These are phyloP conservation scores for Globisporangium iwayamae DNA, from an alignment of 352 stramenopile genomes.

Conservation along the genomic window DNA sequence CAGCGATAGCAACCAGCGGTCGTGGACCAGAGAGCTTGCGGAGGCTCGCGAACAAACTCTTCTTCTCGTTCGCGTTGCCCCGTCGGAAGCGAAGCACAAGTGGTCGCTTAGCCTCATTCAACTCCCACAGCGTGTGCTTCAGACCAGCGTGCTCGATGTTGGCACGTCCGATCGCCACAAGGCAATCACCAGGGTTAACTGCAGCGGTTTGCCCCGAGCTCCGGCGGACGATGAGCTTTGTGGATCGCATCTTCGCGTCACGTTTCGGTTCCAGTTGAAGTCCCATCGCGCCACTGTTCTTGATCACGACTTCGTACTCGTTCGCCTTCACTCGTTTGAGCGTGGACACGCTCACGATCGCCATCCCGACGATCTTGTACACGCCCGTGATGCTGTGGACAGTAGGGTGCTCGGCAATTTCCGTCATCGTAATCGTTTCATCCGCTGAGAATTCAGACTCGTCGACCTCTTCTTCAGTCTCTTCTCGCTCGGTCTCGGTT, in stretches of 20 bases:
- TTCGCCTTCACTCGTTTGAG: constrained; percentile 71
- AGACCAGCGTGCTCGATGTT: constrained; percentile 84
- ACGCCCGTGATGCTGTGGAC: constrained; percentile 80
- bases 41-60: constrained; percentile 62
- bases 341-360: constrained; percentile 75
- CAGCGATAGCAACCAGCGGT: constrained; percentile 34
- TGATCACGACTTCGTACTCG: constrained; percentile 79
- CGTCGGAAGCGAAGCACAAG: constrained; percentile 79
- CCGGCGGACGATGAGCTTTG: constrained; percentile 70
- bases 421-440: constrained; percentile 64
- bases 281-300: constrained; percentile 50
- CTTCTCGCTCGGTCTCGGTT: constrained; percentile 32
- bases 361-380: constrained; percentile 78
- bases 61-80: constrained; percentile 72
- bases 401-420: constrained; percentile 64
- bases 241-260: constrained; percentile 42
- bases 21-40: constrained; percentile 29
- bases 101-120: constrained; percentile 71
- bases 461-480: constrained; percentile 40
- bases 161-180: constrained; percentile 76
- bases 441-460: constrained; percentile 54
- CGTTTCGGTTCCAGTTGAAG: constrained; percentile 56
- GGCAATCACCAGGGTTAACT: constrained; percentile 77
- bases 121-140: constrained; percentile 81
- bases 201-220: constrained; percentile 65